Conservation (phyloP, 164 flowering plant genomes). For the Berberis vulgaris region DNA sequence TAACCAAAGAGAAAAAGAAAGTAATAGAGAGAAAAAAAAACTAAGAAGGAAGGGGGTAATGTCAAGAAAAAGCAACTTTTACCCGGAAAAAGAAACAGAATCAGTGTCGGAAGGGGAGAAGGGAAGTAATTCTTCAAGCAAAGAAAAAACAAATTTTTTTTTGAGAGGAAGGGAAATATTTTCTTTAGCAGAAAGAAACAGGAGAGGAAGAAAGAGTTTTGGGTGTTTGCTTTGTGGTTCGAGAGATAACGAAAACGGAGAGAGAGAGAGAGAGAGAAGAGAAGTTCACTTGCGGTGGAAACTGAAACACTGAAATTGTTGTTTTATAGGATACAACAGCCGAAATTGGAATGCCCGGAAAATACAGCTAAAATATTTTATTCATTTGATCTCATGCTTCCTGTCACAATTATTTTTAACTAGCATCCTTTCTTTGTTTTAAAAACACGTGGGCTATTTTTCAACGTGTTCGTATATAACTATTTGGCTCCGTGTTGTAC, state of each 20-base stretch:
- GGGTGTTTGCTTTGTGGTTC: neutral
- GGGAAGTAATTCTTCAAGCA: neutral
- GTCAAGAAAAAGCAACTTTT: too few species aligned
- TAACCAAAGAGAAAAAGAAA: too few species aligned
- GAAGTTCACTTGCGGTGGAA: constrained; percentile 7
- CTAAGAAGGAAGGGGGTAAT: too few species aligned
- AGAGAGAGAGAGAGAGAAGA: constrained; percentile 3
- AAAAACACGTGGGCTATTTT: too few species aligned
- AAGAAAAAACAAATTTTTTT: neutral
- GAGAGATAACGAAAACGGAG: neutral
- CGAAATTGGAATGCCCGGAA: constrained; percentile 15
- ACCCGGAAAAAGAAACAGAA: too few species aligned
- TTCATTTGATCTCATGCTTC: neutral
- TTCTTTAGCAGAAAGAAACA: neutral
- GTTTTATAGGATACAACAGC: constrained; percentile 31
- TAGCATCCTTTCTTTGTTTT: too few species aligned
- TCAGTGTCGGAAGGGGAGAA: too few species aligned
- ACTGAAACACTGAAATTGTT: constrained; percentile 7
- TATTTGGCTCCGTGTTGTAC: too few species aligned
- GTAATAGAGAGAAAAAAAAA: too few species aligned
- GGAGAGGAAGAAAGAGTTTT: neutral
- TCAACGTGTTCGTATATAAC: too few species aligned
- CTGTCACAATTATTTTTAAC: too few species aligned
- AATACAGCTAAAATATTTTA: neutral
- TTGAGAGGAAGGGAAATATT: neutral